Percentiles rank a stretch among this genome's conserved stretches.
Evolutionary conservation across 2,329 filamentous ascomycete species (phyloP).

Genomic region (Fusarium beomiforme): DNA sequence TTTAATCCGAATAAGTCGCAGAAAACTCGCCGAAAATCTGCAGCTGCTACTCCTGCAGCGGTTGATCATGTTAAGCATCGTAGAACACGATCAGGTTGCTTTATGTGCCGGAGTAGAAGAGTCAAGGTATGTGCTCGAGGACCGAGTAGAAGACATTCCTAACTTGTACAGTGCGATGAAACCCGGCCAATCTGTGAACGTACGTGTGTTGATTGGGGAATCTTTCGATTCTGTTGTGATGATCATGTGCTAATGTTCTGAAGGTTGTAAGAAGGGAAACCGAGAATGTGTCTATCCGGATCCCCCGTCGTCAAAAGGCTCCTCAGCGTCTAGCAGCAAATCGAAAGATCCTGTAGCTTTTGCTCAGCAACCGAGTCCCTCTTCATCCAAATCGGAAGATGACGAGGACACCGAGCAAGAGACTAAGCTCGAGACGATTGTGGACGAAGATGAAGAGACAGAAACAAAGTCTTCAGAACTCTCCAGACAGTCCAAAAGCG

Average conservation of each 20-base stretch:
- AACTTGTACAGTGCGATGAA: slow-evolving; percentile 81
- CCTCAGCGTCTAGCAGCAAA: slow-evolving; percentile 36
- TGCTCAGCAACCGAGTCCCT: slow-evolving; percentile 59
- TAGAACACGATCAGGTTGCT: slow-evolving; percentile 92
- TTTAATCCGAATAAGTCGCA: slow-evolving; percentile 60
- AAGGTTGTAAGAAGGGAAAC: slow-evolving; percentile 90
- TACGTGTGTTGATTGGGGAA: slow-evolving; percentile 50
- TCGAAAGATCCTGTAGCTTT: slow-evolving; percentile 51
- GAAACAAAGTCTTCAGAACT: slow-evolving; percentile 41
- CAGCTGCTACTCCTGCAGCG: slow-evolving; percentile 54
- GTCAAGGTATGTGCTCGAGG: slow-evolving; percentile 72
- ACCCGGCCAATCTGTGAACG: slow-evolving; percentile 85
- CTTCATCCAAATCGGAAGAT: slow-evolving; percentile 64
- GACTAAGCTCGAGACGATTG: slow-evolving; percentile 61
- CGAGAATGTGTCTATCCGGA: slow-evolving; percentile 93
- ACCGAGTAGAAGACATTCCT: slow-evolving; percentile 5
- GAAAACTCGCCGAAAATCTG: slow-evolving; percentile 62
- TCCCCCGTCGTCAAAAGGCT: slow-evolving; percentile 59
- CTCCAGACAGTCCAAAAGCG: slow-evolving; percentile 55
- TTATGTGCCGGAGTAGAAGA: slow-evolving; percentile 85
- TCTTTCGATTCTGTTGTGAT: neutral
- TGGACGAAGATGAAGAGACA: slow-evolving; percentile 62
- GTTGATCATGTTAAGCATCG: slow-evolving; percentile 86
- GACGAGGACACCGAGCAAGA: slow-evolving; percentile 57
- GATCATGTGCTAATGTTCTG: slow-evolving; percentile 15